Evolutionary conservation across 257 asterid genomes (phyloP).

Genomic region (Solanum bukasovii): DNA sequence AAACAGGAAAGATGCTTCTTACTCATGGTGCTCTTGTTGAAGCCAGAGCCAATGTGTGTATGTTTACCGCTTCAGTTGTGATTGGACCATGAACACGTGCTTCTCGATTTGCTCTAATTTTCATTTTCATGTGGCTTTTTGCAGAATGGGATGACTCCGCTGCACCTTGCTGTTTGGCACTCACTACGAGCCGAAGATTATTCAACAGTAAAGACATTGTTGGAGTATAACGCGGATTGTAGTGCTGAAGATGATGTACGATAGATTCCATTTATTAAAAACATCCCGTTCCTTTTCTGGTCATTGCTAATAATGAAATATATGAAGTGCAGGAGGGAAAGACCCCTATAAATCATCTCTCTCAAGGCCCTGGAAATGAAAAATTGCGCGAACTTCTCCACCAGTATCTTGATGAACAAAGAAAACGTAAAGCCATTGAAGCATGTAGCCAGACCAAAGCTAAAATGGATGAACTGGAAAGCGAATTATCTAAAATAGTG

Average conservation of each 20-base stretch:
- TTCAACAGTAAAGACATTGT: conserved; percentile 76
- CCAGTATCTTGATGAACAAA: conserved; percentile 67
- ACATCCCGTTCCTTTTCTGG: neutral
- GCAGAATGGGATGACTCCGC: conserved; percentile 97
- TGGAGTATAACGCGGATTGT: conserved; percentile 72
- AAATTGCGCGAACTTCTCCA: conserved; percentile 59
- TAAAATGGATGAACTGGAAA: conserved; percentile 78
- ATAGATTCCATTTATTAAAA: neutral
- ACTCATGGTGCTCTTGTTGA: conserved; percentile 73
- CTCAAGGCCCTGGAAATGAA: conserved; percentile 72
- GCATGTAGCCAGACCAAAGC: conserved; percentile 79
- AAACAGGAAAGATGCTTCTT: conserved; percentile 76
- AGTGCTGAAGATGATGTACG: conserved; percentile 85
- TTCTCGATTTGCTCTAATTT: neutral
- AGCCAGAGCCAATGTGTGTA: conserved; percentile 88
- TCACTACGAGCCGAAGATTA: conserved; percentile 70
- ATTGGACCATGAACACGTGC: neutral
- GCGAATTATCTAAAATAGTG: conserved; percentile 55
- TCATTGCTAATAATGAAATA: conserved; percentile 22
- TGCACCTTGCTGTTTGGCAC: conserved; percentile 99
- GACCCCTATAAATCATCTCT: conserved; percentile 84
- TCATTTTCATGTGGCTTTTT: neutral
- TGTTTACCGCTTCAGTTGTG: neutral
- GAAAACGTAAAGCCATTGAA: conserved; percentile 69
- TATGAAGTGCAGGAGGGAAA: conserved; percentile 65